These are phyloP conservation scores for Globisporangium splendens DNA, from an alignment of 352 stramenopile species.

Conservation along the genomic window DNA sequence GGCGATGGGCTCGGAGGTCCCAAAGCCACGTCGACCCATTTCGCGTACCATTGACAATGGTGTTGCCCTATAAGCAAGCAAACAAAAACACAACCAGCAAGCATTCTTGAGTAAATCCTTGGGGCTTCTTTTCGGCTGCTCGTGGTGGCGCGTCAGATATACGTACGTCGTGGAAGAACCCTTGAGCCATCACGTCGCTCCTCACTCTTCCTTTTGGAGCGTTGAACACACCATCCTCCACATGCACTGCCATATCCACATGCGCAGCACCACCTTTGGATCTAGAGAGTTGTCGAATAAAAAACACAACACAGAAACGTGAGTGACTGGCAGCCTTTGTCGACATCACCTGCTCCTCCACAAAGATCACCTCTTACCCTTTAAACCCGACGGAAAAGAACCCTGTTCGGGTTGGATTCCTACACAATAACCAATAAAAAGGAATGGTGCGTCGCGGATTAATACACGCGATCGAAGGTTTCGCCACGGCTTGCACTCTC, in stretches of 20 bases:
- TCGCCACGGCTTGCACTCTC: not conserved
- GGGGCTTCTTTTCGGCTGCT: too few species aligned
- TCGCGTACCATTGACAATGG: slow-evolving; percentile 50
- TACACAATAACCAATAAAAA: not conserved
- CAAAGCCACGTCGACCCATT: slow-evolving; percentile 45
- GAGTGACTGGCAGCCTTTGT: not conserved
- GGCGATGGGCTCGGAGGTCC: slow-evolving; percentile 31
- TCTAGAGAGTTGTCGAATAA: too few species aligned
- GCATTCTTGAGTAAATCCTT: too few species aligned
- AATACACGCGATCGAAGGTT: not conserved
- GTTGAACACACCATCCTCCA: slow-evolving; percentile 8
- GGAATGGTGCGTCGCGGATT: too few species aligned
- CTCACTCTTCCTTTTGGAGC: slow-evolving; percentile 25
- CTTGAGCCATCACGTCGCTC: slow-evolving; percentile 42
- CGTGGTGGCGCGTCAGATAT: too few species aligned
- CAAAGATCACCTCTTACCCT: not conserved
- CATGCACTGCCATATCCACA: slow-evolving; percentile 2
- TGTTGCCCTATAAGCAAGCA: slow-evolving; percentile 19
- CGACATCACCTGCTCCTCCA: not conserved
- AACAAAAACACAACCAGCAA: not conserved
- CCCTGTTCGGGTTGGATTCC: not conserved
- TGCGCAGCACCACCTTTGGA: too few species aligned
- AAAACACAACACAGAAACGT: not conserved
- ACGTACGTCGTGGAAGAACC: slow-evolving; percentile 23
- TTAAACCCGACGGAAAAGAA: not conserved